Evolutionary conservation across 441 rosid species (phyloP), one percentile per base, ranked within the genome.

Genomic region (Pelargonium myrrhifolium): DNA sequence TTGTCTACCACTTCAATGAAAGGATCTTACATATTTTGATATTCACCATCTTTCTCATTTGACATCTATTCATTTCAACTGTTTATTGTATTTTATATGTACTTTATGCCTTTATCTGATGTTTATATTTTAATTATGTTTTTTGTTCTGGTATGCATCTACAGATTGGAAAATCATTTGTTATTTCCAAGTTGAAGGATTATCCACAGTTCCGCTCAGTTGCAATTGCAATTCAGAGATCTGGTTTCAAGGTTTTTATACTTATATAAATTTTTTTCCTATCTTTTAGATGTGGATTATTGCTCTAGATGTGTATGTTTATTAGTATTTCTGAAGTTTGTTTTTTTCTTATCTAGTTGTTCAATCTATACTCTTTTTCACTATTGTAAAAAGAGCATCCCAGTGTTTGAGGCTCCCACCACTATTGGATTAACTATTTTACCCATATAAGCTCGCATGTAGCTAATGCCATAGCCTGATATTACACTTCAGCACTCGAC

Each of bases 121-220:
- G 24, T 7, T 4, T 53, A 35, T 55, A 1, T 15, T 18, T 5
- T 22, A 20, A 2, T 9, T 58, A 4, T 55, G 22, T 73, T 20
- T 69, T 35, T 22, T 65, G 55, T 3, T 58, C 21, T 58, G 18
- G 22, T 71, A 51, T 39, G 65, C 56, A 76, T 81, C 5, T 70
- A 65, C 87, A 94, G 98, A 83, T 92, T 72, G 98, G 98, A 62
- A 85, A 83, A 77, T 77, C 96, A 61, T 86, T 84, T 73, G 98
- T 92, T 61, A 81, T 84, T 77, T 86, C 97, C 70, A 94, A 83
- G 77, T 74, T 94, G 80, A 87, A 87, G 85, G 97, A 92, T 77
- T 94, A 92, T 78, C 99, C 98, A 24, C 89, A 82, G 78, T 94
- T 94, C 74, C 92, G 82, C 45, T 85, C 94, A 1, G 96, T 94